Base-by-base conservation (phyloP, 495 filamentous ascomycete species). In the Cenococcum geophilum region DNA sequence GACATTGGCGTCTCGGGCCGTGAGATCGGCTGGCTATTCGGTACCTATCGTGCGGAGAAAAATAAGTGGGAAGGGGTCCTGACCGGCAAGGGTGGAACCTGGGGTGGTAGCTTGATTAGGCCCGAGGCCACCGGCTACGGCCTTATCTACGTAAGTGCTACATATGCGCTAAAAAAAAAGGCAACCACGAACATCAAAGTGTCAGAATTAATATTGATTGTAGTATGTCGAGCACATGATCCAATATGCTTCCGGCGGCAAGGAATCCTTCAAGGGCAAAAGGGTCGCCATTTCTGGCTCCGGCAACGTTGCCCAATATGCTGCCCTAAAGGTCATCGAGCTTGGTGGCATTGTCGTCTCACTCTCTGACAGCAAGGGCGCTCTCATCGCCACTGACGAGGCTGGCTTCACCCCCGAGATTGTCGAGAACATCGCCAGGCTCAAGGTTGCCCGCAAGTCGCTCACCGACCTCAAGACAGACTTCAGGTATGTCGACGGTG, bases 91-190 rank as follows among this genome's bases (percentile, higher is more conserved):
- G 93, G 93, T 59, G 82, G 83, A 68, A 83, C 74, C 77, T 97
- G 91, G 91, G 93, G 93, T 76, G 93, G 93, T 68, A 87, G 82
- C 74, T 77, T 97, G 77, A 97, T 97, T 79, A 83, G 93, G 64
- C 93, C 93, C 62, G 93, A 98, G 82, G 93, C 93, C 68, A 98
- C 93, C 48, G 93, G 93, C 54, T 97, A 89, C 76, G 93, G 93
- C 76, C 86, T 98, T 62, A 87, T 97, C 74, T 98, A 98, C 80
- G 76, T 79, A 71, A 65, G 79, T 69, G 6, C 6, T 32, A 32
- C 27, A 32, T 48, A 25, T 20, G 14, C 42, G 10, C n/a, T 14
- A 34, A 16, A 63, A 12, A 47, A 50, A 4, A 16, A 32, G 21
- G 20, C 49, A n/a, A 14, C 14, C 11, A 45, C 4, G 18, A 45